Base-by-base conservation (phyloP, 495 filamentous ascomycete species). In the Tetracladium setigerum region DNA sequence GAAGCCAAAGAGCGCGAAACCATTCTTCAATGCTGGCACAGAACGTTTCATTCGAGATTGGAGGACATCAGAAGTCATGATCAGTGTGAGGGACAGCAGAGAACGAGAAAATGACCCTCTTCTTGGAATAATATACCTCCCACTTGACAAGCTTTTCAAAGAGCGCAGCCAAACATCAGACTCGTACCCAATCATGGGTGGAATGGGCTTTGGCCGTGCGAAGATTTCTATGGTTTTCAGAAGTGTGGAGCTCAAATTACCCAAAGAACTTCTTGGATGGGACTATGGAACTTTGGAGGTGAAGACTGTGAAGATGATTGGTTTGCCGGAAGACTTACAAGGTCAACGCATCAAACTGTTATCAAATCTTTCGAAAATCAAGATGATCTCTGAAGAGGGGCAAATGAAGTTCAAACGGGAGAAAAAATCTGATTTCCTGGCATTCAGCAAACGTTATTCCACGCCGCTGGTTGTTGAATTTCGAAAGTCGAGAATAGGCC, bases 11-110 rank as follows among this genome's bases (percentile, higher is more conserved):
- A 86, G 83, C 46, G 71, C 78, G 1, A 84, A 83, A 47, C 84
- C 84, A 1, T 88, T 87, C 60, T 87, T 86, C 71, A 88, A 87
- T 52, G 84, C 84, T 1, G 80, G 79, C n/a, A 82, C 77, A 0
- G 84, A 88, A 53, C 69, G 80, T 2, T 82, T 86, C 36, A 69
- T 87, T 32, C 67, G 76, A n/a, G 78, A 88, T 58, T 86, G 78
- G 73, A 65, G 63, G 12, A 72, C 65, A n/a, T 69, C 78, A 15
- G 81, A 84, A 53, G 63, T 86, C 35, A 77, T 84, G 39, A 49
- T 88, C 8, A 66, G 70, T 11, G 82, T 86, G n/a, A 66, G 81
- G 1, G 83, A 88, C 51, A 67, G 71, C 5, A 66, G 81, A 2
- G 71, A 83, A 34, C 67, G 81, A 22, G 83, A 87, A 55, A 72